Percentiles rank a stretch among this genome's conserved stretches.
phyloP scores from a whole-genome alignment of 2,329 filamentous ascomycete species.

The Monascus ruber region DNA sequence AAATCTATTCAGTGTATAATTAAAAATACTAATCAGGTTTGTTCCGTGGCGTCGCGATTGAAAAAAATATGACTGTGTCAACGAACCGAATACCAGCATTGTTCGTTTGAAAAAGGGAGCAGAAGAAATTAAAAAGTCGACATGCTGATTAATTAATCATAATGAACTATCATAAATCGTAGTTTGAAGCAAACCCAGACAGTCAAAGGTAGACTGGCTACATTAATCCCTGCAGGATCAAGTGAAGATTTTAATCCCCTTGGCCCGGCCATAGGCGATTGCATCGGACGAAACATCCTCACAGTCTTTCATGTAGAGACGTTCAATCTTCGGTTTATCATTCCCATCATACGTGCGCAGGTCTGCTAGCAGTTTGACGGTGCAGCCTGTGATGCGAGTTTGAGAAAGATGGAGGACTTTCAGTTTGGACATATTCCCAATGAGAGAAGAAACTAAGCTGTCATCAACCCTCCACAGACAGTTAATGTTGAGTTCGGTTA shows the following conservation, averaged over 20 bases:
- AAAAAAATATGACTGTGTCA: too few relatives aligned
- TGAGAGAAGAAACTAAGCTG: slow-evolving; percentile 7
- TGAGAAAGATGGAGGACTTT: slow-evolving; percentile 22
- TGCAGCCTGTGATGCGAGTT: slow-evolving; percentile 23
- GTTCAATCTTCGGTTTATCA: slow-evolving; percentile 11
- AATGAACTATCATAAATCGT: too few relatives aligned
- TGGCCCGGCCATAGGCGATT: slow-evolving; percentile 19
- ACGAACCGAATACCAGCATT: too few relatives aligned
- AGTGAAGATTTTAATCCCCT: slow-evolving; percentile 16
- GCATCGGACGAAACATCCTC: slow-evolving; percentile 22
- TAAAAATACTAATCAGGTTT: too few relatives aligned
- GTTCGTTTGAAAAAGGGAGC: too few relatives aligned
- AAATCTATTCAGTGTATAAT: too few relatives aligned
- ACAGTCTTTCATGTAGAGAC: slow-evolving; percentile 16
- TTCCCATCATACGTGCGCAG: slow-evolving; percentile 4
- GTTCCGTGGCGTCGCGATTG: too few relatives aligned
- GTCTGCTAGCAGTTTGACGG: slow-evolving; percentile 23
- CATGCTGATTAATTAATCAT: too few relatives aligned
- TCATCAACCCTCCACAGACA: slow-evolving; percentile 17
- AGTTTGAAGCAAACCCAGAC: too few relatives aligned
- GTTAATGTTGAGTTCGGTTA: slow-evolving; percentile 21
- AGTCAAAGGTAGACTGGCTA: too few relatives aligned
- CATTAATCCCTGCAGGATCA: slow-evolving; percentile 3
- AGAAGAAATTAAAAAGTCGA: too few relatives aligned
- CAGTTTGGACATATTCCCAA: slow-evolving; percentile 14